Evolutionary conservation across 2,329 filamentous ascomycete genomes (phyloP), one percentile per base, ranked within the genome.

Genomic region (Arthroderma sp.): DNA sequence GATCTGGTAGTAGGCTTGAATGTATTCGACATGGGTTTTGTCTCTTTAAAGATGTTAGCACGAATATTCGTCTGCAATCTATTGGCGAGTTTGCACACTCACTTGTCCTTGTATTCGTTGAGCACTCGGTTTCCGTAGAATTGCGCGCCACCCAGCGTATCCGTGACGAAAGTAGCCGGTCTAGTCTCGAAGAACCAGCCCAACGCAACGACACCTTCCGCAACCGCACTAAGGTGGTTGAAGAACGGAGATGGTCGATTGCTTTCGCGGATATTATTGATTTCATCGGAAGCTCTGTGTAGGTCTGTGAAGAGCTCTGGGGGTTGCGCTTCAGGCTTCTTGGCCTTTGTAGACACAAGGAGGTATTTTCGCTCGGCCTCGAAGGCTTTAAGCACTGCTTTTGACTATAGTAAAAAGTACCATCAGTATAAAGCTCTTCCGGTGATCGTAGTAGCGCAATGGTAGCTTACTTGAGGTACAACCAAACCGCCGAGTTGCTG

Each of bases 101-200:
- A 86, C 84, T 83, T 86, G 62, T 87, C 91, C 74, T 94, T 96
- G 72, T 87, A 85, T 65, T 94, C 87, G 74, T 90, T 95, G 64
- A 97, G 76, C 38, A 98, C 88, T 65, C 91, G 84, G 76, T 98
- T 97, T 35, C 93, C 93, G 66, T 88, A 96, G 76, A 95, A 95
- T 70, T 97, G 86, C 41, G 91, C 88, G 54, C 89, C 86, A 31
- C 85, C 84, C 19, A 95, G 78, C 59, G 85, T 85, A 64, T 95
- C 91, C 51, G 85, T 85, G 51, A 97, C 86, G 66, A 91, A 88
- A 67, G 93, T 91, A 62, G 81, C 84, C 1, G 93, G 93, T 68
- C 89, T 90, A 62, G 76, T 80, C 55, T 94, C 87, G 53, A 93
- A 82, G 58, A 97, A 87, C 93, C 93, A 98, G 35, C 87, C 88